phyloP scores from a whole-genome alignment of 2,329 filamentous ascomycete genomes.

The Fusarium phyllophilum region DNA sequence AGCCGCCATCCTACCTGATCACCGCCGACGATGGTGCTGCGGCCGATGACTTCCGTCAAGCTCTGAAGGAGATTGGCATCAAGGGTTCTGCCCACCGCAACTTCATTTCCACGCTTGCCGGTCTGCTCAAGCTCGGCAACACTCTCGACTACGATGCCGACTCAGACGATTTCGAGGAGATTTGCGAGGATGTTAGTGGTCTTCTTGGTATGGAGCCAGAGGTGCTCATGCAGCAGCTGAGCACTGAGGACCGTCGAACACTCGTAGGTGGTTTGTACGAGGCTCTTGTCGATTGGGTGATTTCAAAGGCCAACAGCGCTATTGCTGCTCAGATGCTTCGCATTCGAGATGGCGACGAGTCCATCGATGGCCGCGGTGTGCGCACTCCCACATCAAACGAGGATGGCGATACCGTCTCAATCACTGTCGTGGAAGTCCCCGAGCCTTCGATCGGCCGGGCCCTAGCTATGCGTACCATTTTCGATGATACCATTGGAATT shows the following conservation, averaged over 20 bases:
- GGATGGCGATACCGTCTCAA: conserved; percentile 85
- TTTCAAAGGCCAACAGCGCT: conserved; percentile 85
- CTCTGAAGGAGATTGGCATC: conserved; percentile 91
- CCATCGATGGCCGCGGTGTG: conserved; percentile 69
- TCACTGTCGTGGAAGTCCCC: conserved; percentile 89
- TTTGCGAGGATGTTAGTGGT: conserved; percentile 89
- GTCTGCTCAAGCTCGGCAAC: conserved; percentile 90
- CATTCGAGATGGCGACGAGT: conserved; percentile 73
- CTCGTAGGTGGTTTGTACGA: conserved; percentile 92
- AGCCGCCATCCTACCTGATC: conserved; percentile 86
- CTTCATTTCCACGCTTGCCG: conserved; percentile 86
- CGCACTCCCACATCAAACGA: conserved; percentile 75
- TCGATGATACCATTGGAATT: conserved; percentile 92
- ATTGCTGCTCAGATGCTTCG: conserved; percentile 80
- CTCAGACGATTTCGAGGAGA: conserved; percentile 82
- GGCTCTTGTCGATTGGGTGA: conserved; percentile 93
- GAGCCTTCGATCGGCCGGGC: conserved; percentile 85
- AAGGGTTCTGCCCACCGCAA: conserved; percentile 85
- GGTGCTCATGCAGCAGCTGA: conserved; percentile 79
- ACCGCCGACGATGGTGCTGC: conserved; percentile 92
- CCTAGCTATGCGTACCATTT: conserved; percentile 87
- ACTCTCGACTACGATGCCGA: conserved; percentile 87
- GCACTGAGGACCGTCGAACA: conserved; percentile 83
- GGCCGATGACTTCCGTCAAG: conserved; percentile 90
- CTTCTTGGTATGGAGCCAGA: conserved; percentile 90